These are phyloP conservation scores for Nidularia sp. DNA, from an alignment of 768 basidiomycete species.

Conservation along the genomic window DNA sequence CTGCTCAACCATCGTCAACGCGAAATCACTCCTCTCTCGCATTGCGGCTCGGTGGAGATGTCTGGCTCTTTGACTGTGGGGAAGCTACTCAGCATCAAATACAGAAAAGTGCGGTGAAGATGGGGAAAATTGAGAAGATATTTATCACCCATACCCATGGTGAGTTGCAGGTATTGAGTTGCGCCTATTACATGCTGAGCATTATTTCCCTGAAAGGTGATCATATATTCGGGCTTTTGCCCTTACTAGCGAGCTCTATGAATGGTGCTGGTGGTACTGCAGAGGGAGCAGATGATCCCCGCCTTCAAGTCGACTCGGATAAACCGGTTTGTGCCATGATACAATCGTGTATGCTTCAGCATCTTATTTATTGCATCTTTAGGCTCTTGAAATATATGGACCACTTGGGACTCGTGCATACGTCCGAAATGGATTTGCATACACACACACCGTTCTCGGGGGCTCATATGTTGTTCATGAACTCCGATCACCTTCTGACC, in stretches of 20 bases:
- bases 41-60: slow-evolving; percentile 59
- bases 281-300: slow-evolving; percentile 57
- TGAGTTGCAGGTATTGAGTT: slow-evolving; percentile 18
- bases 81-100: slow-evolving; percentile 80
- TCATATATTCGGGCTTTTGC: slow-evolving; percentile 75
- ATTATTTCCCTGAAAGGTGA: slow-evolving; percentile 44
- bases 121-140: slow-evolving; percentile 77
- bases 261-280: slow-evolving; percentile 72
- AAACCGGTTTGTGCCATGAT: slow-evolving; percentile 23
- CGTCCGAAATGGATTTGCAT: slow-evolving; percentile 61
- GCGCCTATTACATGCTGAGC: no score
- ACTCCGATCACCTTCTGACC: slow-evolving; percentile 62
- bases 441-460: slow-evolving; percentile 66
- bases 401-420: slow-evolving; percentile 81
- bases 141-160: slow-evolving; percentile 92
- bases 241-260: slow-evolving; percentile 61
- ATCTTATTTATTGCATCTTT: no score
- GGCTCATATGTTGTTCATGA: slow-evolving; percentile 80
- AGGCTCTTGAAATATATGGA: slow-evolving; percentile 84
- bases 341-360: no score
- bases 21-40: slow-evolving; percentile 76
- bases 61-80: slow-evolving; percentile 86
- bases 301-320: slow-evolving; percentile 31
- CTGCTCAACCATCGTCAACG: slow-evolving; percentile 75
- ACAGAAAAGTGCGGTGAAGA: slow-evolving; percentile 68